Base-by-base conservation (phyloP, 148 eudicot species). In the Fallopia convolvulus region DNA sequence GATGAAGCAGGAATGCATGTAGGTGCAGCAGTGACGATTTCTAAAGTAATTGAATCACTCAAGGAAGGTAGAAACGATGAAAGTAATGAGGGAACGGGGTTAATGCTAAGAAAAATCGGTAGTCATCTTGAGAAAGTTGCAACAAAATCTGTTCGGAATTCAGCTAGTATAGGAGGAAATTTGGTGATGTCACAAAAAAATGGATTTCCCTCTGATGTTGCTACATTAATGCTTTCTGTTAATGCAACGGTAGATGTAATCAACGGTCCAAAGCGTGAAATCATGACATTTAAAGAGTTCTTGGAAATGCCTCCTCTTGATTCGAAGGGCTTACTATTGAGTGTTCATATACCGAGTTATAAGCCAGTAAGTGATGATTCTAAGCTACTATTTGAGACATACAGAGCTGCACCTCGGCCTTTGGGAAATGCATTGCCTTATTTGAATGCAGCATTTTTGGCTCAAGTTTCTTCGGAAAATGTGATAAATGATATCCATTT, bases 131-230 rank as follows among this genome's bases (percentile, higher is more conserved):
- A 95, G 85, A 92, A 92, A 84, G 79, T 95, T 80, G 97, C 97
- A 55, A 81, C 97, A 3, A 85, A 78, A 47, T 90, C 81, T 52
- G 76, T 95, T 33, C 80, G 97, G 80, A 95, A 95, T 79, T 87
- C 92, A 60, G 99, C 91, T 26, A 95, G 97, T 81, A 26, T 95
- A 39, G 99, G 97, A n/a, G 99, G 99, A 8, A 95, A 95, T 87
- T 81, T 95, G 76, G 86, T 91, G 7, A 95, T 95, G 97, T 96
- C 99, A 32, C 99, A 95, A 74, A 87, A 88, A 77, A 83, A 82
- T 40, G 72, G 81, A 58, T 95, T 95, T 83, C 97, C 99, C 68
- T 95, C 99, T 8, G 99, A 95, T 79, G 82, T 92, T 68, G 90
- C 85, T 78, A 95, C 99, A 11, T 74, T 95, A 75, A 88, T 95